Evolutionary conservation across 2,329 filamentous ascomycete genomes (phyloP), one percentile per base, ranked within the genome.

Genomic region (Fusarium pininemorale): DNA sequence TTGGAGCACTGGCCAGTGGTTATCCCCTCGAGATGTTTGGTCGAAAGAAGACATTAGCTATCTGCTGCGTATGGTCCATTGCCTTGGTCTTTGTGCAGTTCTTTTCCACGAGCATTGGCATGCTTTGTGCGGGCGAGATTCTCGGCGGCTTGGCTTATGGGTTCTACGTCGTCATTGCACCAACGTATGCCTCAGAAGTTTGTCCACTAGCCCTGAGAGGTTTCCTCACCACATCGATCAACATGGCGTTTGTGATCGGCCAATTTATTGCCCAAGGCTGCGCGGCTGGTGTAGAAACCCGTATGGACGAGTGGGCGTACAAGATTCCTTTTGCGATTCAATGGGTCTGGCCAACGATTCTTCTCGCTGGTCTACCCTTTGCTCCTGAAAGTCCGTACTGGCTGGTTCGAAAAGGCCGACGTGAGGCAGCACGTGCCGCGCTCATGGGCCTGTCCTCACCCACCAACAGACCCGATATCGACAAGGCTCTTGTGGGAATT

Each of bases 401-500:
- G 77, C 72, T 80, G 6, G 77, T 78, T 9, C 78, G 78, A 6
- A 64, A 76, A 35, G 76, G 72, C 10, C 77, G 79, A 12, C 62
- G 78, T 7, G 70, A 79, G 7, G 74, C 78, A 5, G 80, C 81
- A 6, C 73, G 76, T 37, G 55, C 45, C 16, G 77, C 80, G 1
- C 66, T 82, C 12, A 16, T 67, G 15, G 70, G 80, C 5, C 77
- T 83, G 2, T 56, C 54, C 12, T 77, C 80, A 1, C 84, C 89
- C 55, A 59, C 61, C 5, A 66, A 64, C 7, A 62, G 89, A 91
- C 68, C 90, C 50, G 41, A 77, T 80, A 65, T 66, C 47, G 32
- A 73, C 9, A 80, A 81, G 32, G 79, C 82, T 57, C 81, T 86
- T 69, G 78, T 82, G 63, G 95, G 95, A 91, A 96, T 97, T 90